phyloP scores from a whole-genome alignment of 1,139 yeast species.

The Debaryomyces udenii region DNA sequence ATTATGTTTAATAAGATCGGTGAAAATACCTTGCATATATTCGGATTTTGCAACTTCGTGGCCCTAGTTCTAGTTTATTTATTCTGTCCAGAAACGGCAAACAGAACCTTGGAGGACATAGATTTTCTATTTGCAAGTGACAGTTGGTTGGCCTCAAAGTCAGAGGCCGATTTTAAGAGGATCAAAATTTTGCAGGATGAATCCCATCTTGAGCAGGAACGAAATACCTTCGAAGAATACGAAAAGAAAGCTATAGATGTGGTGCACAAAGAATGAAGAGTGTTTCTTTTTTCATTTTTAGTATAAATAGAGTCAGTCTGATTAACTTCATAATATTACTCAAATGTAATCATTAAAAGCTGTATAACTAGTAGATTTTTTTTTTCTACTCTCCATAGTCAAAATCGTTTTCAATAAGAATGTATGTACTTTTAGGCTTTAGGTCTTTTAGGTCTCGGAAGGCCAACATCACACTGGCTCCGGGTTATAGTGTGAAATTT shows the following conservation, averaged over 20 bases:
- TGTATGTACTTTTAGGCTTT: too few species aligned
- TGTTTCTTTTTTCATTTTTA: too few species aligned
- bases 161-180: slow-evolving; percentile 11
- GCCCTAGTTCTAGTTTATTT: slow-evolving; percentile 19
- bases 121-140: slow-evolving; percentile 32
- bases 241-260: slow-evolving; percentile 1
- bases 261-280: neutral
- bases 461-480: too few species aligned
- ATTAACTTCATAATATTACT: too few species aligned
- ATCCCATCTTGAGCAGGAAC: neutral
- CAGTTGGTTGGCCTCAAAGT: slow-evolving; percentile 14
- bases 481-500: too few species aligned
- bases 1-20: slow-evolving; percentile 41
- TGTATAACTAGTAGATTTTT: too few species aligned
- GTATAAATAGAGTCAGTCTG: too few species aligned
- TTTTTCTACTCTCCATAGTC: too few species aligned
- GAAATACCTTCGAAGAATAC: neutral
- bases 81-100: slow-evolving; percentile 64
- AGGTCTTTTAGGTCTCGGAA: too few species aligned
- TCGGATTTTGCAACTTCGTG: slow-evolving; percentile 33
- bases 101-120: slow-evolving; percentile 63
- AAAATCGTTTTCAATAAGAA: too few species aligned
- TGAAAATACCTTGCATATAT: slow-evolving; percentile 45
- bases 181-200: slow-evolving; percentile 1
- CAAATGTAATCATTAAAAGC: too few species aligned